A percentile compares a stretch with the other conserved stretches of the same genome.
Evolutionary conservation across 805 yeast species (phyloP).

Genomic region (Spathaspora boniae): DNA sequence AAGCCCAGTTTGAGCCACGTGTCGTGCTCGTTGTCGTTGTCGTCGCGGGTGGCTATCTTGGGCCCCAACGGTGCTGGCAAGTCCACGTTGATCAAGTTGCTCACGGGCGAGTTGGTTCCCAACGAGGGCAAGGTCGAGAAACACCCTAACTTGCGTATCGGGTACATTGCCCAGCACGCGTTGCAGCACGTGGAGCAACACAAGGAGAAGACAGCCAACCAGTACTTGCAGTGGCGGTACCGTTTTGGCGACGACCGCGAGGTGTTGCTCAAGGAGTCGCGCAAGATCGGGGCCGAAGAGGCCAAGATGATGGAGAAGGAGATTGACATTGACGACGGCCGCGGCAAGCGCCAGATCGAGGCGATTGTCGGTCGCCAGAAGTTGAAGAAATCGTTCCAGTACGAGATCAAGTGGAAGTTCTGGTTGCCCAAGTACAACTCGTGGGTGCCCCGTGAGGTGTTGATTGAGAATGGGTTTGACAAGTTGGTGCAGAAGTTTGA

Average conservation of each 20-base stretch:
- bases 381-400: slow-evolving; percentile 93
- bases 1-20: slow-evolving; percentile 79
- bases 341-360: slow-evolving; percentile 84
- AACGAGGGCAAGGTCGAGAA: slow-evolving; percentile 88
- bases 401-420: slow-evolving; percentile 83
- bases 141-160: slow-evolving; percentile 97
- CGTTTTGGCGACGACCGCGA: slow-evolving; percentile 98
- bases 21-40: slow-evolving; percentile 85
- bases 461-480: slow-evolving; percentile 59
- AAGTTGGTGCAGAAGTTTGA: slow-evolving; percentile 44
- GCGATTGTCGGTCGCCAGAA: slow-evolving; percentile 97
- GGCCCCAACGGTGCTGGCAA: slow-evolving; percentile 99
- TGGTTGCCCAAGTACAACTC: slow-evolving; percentile 93
- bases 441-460: slow-evolving; percentile 83
- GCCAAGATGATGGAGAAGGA: slow-evolving; percentile 71
- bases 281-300: slow-evolving; percentile 77
- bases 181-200: slow-evolving; percentile 96
- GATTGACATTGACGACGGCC: slow-evolving; percentile 79
- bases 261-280: slow-evolving; percentile 86
- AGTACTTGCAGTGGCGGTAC: slow-evolving; percentile 97
- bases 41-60: slow-evolving; percentile 94
- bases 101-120: slow-evolving; percentile 91
- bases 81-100: slow-evolving; percentile 87
- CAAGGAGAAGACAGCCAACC: slow-evolving; percentile 96
- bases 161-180: slow-evolving; percentile 98